These are phyloP conservation scores for Paragyromitra xinjiangensis DNA, from an alignment of 495 filamentous ascomycete species.

Conservation along the genomic window DNA sequence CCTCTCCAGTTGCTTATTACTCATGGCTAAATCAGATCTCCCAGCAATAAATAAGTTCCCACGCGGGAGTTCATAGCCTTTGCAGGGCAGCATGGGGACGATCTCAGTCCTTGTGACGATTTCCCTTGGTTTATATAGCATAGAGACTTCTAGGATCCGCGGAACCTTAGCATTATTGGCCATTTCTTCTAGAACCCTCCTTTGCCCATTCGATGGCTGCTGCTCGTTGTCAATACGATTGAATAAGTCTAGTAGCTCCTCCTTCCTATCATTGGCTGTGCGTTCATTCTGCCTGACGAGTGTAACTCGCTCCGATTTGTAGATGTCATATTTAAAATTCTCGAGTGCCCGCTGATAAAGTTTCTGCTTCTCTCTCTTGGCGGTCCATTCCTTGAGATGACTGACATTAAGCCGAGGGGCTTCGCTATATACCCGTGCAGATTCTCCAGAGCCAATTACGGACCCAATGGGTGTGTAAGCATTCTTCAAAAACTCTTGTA, in stretches of 20 bases:
- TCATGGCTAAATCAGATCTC: neutral
- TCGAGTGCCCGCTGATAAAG: neutral
- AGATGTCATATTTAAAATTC: neutral
- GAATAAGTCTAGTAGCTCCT: slow-evolving; percentile 21
- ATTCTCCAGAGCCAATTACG: too few species aligned
- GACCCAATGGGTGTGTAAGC: neutral
- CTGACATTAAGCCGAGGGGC: neutral
- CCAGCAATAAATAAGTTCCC: slow-evolving; percentile 28
- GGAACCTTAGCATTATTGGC: neutral
- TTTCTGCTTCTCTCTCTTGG: slow-evolving; percentile 8
- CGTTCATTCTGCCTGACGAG: slow-evolving; percentile 1
- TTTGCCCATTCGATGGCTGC: neutral
- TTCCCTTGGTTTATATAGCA: neutral
- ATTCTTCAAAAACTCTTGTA: neutral
- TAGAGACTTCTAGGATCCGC: neutral
- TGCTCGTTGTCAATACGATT: slow-evolving; percentile 23
- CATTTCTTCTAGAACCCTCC: neutral
- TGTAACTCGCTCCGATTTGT: neutral
- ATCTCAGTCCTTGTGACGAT: slow-evolving; percentile 27
- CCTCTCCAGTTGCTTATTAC: neutral
- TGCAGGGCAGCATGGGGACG: slow-evolving; percentile 36
- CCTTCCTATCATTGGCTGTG: slow-evolving; percentile 15
- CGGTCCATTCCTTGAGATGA: neutral
- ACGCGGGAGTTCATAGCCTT: slow-evolving; percentile 29
- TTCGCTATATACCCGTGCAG: neutral